Evolutionary conservation across 306 rosid species (phyloP).

Genomic region (Macrotyloma uniflorum): DNA sequence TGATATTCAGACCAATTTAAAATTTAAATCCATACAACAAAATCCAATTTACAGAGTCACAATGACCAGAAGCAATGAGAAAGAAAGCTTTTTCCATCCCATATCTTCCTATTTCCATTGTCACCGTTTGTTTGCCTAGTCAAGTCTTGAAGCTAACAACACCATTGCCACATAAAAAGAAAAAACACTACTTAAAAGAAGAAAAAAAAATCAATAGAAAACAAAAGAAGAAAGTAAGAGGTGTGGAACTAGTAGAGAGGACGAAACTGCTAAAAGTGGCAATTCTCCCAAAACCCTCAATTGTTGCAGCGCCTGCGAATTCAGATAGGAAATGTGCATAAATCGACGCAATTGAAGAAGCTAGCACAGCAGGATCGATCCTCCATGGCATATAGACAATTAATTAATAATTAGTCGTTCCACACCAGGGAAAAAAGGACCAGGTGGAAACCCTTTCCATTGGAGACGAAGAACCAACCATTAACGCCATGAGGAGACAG

Average conservation of each 20-base stretch:
- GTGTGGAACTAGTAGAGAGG: conserved; percentile 39
- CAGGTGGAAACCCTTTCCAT: conserved; percentile 57
- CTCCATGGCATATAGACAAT: conserved; percentile 54
- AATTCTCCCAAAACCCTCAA: conserved; percentile 28
- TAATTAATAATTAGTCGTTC: conserved; percentile 43
- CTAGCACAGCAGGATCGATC: conserved; percentile 44
- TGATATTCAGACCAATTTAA: conserved; percentile 44
- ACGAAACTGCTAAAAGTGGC: conserved; percentile 42
- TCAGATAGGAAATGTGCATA: conserved; percentile 34
- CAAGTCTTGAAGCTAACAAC: conserved; percentile 48
- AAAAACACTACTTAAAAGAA: not conserved
- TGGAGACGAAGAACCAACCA: conserved; percentile 7
- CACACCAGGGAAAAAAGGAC: conserved; percentile 74
- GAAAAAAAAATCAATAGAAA: conserved; percentile 31
- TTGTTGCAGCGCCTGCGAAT: conserved; percentile 17
- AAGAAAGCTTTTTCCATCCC: conserved; percentile 46
- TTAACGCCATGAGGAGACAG: conserved; percentile 94
- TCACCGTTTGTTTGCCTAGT: conserved; percentile 56
- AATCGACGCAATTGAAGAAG: not conserved
- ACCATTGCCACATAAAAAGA: conserved; percentile 34
- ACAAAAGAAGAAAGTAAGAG: conserved; percentile 10
- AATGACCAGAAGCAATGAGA: conserved; percentile 42
- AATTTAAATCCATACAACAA: conserved; percentile 49
- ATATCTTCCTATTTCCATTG: conserved; percentile 40
- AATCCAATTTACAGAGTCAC: conserved; percentile 69